phyloP scores from a whole-genome alignment of 805 yeast genomes.

The Wickerhamiella bombiphila region DNA sequence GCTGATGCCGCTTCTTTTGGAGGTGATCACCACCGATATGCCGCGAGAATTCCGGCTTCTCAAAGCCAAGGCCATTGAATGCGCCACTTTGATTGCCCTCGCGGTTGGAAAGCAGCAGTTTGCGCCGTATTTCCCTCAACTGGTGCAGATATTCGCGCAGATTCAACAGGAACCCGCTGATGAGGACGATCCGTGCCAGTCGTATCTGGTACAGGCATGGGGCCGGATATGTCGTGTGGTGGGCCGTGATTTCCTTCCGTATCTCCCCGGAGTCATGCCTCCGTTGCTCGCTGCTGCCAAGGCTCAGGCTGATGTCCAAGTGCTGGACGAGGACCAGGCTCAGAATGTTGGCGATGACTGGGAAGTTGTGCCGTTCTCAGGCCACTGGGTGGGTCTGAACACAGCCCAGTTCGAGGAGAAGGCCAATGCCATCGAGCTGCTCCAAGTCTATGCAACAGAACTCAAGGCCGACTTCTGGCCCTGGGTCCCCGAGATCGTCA shows the following conservation, averaged over 20 bases:
- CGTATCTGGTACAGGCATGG: constrained; percentile 91
- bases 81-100: constrained; percentile 82
- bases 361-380: constrained; percentile 84
- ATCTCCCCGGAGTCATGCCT: constrained; percentile 71
- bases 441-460: constrained; percentile 71
- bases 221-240: constrained; percentile 77
- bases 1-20: constrained; percentile 73
- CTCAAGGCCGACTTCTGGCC: constrained; percentile 71
- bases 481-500: constrained; percentile 63
- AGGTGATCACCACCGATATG: constrained; percentile 64
- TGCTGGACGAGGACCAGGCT: constrained; percentile 79
- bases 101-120: constrained; percentile 93
- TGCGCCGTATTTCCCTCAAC: constrained; percentile 53
- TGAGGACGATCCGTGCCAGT: constrained; percentile 77
- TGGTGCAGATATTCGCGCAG: constrained; percentile 53
- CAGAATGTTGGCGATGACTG: constrained; percentile 81
- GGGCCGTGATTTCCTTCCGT: constrained; percentile 75
- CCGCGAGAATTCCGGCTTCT: constrained; percentile 65
- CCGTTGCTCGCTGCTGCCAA: constrained; percentile 77
- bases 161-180: constrained; percentile 38
- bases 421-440: constrained; percentile 77
- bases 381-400: constrained; percentile 88
- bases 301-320: constrained; percentile 75
- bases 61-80: constrained; percentile 89
- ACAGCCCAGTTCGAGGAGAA: constrained; percentile 91